Conservation (phyloP, 176 grass and related monocot species). For the Oryza meyeriana region DNA sequence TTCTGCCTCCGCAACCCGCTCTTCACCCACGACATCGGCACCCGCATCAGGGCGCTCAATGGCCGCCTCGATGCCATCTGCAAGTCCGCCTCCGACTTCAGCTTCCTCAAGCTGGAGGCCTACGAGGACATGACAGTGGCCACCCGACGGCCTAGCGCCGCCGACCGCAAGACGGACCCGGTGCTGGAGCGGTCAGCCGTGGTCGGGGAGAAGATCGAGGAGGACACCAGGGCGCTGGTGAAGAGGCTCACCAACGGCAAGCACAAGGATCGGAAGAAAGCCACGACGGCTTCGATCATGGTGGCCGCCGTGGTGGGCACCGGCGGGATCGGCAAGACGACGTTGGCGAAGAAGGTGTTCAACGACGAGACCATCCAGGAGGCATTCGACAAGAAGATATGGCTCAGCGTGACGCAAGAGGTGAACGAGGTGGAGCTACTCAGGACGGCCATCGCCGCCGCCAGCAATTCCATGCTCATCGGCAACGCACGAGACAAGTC, state of each 20-base stretch:
- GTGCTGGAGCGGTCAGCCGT: background rate
- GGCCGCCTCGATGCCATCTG: background rate
- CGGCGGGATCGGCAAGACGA: conserved; percentile 48
- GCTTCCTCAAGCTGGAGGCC: conserved; percentile 3
- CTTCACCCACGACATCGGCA: background rate
- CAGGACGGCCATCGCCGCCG: background rate
- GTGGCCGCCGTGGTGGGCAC: conserved; percentile 24
- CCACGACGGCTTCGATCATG: background rate
- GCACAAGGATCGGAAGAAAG: too few relatives aligned
- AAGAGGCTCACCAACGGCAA: background rate
- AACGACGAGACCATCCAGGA: background rate
- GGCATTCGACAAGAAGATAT: background rate
- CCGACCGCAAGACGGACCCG: background rate
- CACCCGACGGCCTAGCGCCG: too few relatives aligned
- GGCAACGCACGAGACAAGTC: background rate
- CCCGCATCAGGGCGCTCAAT: conserved; percentile 11
- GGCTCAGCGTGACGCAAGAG: conserved; percentile 26
- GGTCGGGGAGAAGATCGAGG: conserved; percentile 19
- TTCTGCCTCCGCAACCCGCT: background rate
- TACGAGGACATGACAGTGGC: background rate
- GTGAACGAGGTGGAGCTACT: background rate
- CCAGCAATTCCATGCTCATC: too few relatives aligned
- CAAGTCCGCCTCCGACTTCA: background rate
- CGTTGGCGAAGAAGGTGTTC: conserved; percentile 34
- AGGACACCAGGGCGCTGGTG: conserved; percentile 14